Conservation (phyloP, 768 basidiomycete genomes). For the Phylloporus rhodoxanthus region DNA sequence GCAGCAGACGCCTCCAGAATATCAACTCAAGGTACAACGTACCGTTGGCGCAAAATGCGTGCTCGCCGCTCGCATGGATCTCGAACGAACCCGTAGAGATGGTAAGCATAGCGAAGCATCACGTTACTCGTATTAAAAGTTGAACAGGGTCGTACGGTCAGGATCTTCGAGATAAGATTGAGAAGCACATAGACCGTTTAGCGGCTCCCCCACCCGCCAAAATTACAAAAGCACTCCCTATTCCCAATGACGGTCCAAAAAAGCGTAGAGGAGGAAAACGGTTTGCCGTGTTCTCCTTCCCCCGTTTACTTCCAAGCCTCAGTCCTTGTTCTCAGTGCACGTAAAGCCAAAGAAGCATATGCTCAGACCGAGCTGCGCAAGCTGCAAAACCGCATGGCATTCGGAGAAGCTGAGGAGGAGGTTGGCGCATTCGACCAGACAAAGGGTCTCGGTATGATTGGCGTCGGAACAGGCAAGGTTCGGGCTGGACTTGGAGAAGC, state of each 20-base stretch:
- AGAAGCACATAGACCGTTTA: slow-evolving; percentile 85
- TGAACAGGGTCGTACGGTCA: slow-evolving; percentile 70
- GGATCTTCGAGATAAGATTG: slow-evolving; percentile 78
- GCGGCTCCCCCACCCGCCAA: slow-evolving; percentile 93
- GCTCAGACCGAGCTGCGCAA: slow-evolving; percentile 96
- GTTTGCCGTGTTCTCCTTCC: slow-evolving; percentile 36
- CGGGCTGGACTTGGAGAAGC: slow-evolving; percentile 82
- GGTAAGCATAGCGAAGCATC: slow-evolving; percentile 42
- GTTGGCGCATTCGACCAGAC: slow-evolving; percentile 96
- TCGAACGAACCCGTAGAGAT: slow-evolving; percentile 77
- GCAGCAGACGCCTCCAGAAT: slow-evolving; percentile 78
- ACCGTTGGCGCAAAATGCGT: slow-evolving; percentile 91
- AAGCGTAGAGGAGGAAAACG: slow-evolving; percentile 94
- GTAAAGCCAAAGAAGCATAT: slow-evolving; percentile 98
- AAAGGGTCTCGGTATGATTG: slow-evolving; percentile 98
- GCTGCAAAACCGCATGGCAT: slow-evolving; percentile 93
- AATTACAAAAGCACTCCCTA: slow-evolving; percentile 86
- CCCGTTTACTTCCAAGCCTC: background rate
- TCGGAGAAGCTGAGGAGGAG: slow-evolving; percentile 94
- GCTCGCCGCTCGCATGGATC: slow-evolving; percentile 87
- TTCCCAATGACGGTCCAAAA: slow-evolving; percentile 93
- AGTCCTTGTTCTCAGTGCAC: slow-evolving; percentile 50
- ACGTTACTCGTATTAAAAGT: background rate
- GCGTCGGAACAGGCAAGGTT: slow-evolving; percentile 79
- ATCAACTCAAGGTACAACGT: slow-evolving; percentile 86